These are phyloP conservation scores for Entoloma clypeatum DNA, from an alignment of 1,284 basidiomycete species.

Conservation along the genomic window DNA sequence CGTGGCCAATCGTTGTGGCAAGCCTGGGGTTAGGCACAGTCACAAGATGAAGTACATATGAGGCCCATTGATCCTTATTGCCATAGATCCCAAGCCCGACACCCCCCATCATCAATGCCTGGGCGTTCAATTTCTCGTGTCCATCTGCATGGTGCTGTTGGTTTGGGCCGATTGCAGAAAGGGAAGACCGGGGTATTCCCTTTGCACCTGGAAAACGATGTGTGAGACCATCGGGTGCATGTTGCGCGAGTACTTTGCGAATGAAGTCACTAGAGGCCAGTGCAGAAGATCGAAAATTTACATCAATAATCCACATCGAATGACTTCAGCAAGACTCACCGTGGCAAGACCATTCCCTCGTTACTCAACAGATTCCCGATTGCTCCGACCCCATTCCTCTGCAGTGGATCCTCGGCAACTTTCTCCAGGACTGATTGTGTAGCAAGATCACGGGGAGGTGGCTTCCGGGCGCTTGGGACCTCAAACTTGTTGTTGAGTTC, in stretches of 20 bases:
- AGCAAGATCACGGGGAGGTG: constrained; percentile 1
- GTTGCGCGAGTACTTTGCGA: constrained; percentile 13
- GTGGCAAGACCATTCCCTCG: constrained; percentile 11
- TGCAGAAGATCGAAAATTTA: constrained; percentile 1
- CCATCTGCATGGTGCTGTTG: constrained; percentile 25
- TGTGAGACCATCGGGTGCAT: constrained; percentile 18
- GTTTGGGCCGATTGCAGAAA: constrained; percentile 22
- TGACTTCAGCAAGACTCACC: constrained; percentile 17
- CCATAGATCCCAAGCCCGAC: constrained; percentile 27
- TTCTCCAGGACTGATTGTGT: neutral
- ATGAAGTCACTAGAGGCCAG: constrained; percentile 13
- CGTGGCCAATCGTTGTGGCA: constrained; percentile 23
- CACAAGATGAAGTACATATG: constrained; percentile 16
- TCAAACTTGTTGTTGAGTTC: constrained; percentile 10
- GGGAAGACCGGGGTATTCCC: constrained; percentile 10
- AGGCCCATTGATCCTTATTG: constrained; percentile 25
- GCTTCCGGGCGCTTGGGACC: constrained; percentile 3
- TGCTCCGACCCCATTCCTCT: constrained; percentile 3
- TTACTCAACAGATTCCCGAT: constrained; percentile 9
- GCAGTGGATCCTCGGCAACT: constrained; percentile 5
- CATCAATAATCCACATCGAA: neutral
- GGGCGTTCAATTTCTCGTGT: constrained; percentile 25
- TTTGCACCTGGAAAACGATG: constrained; percentile 18
- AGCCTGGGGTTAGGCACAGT: constrained; percentile 24
- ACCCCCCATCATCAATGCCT: constrained; percentile 26